A percentile compares a stretch with the other conserved stretches of the same genome.
Evolutionary conservation across 345 rosid genomes (phyloP).

Genomic region (Gynandropsis gynandra): DNA sequence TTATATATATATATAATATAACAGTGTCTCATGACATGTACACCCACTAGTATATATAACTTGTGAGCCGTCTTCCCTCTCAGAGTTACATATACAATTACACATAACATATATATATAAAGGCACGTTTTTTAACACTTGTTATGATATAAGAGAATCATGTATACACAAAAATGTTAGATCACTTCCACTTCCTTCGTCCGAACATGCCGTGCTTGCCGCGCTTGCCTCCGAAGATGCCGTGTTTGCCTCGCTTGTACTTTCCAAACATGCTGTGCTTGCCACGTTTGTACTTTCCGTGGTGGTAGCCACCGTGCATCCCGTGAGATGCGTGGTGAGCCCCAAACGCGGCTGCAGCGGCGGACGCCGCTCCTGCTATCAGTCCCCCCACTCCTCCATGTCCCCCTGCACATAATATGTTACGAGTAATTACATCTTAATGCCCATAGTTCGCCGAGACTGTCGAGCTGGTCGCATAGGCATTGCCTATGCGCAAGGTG

Average conservation of each 20-base stretch:
- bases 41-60: no score
- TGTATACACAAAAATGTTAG: background rate
- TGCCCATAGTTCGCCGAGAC: no score
- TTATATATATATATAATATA: no score
- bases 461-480: no score
- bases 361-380: slow-evolving; percentile 84
- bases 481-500: no score
- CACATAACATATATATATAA: no score
- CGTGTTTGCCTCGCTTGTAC: slow-evolving; percentile 27
- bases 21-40: no score
- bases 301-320: slow-evolving; percentile 6
- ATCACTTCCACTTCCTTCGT: slow-evolving; percentile 29
- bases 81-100: no score
- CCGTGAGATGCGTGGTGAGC: slow-evolving; percentile 36
- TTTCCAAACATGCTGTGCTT: slow-evolving; percentile 25
- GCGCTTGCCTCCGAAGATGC: slow-evolving; percentile 32
- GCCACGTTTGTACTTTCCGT: slow-evolving; percentile 28
- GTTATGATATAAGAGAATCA: no score
- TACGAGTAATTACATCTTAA: background rate
- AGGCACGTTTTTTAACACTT: no score
- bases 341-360: slow-evolving; percentile 80
- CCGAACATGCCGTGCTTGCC: slow-evolving; percentile 30
- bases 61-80: no score
- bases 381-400: slow-evolving; percentile 62
- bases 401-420: slow-evolving; percentile 29